These are phyloP conservation scores for Epichloe sylvatica DNA, from an alignment of 2,329 filamentous ascomycete species.

Conservation along the genomic window DNA sequence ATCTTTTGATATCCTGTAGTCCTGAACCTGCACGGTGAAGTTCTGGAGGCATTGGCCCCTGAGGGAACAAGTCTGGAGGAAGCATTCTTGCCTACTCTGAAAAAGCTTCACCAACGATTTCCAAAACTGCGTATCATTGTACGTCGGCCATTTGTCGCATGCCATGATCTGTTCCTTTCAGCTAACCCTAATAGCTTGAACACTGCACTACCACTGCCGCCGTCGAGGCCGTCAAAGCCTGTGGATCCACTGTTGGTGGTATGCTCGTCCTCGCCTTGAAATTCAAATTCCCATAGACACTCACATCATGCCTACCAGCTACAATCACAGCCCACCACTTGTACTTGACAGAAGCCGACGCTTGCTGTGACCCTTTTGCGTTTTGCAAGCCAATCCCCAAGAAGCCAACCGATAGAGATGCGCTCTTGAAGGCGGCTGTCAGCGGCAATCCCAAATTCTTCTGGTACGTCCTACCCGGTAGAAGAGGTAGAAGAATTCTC, in stretches of 20 bases:
- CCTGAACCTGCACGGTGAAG: slow-evolving; percentile 89
- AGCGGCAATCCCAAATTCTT: slow-evolving; percentile 54
- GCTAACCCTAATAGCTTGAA: slow-evolving; percentile 36
- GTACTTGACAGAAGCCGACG: slow-evolving; percentile 63
- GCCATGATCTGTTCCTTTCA: background rate
- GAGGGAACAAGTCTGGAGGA: slow-evolving; percentile 32
- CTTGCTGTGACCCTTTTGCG: slow-evolving; percentile 38
- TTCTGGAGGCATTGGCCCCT: slow-evolving; percentile 36
- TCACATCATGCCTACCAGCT: background rate
- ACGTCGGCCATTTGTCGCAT: background rate
- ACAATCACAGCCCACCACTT: slow-evolving; percentile 84
- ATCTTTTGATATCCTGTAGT: slow-evolving; percentile 24
- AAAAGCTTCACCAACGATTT: slow-evolving; percentile 58
- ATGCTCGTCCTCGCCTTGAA: background rate
- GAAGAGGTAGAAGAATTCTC: background rate
- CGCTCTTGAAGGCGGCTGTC: slow-evolving; percentile 51
- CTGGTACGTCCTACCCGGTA: slow-evolving; percentile 24
- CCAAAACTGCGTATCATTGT: slow-evolving; percentile 49
- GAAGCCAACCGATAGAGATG: slow-evolving; percentile 56
- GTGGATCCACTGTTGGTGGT: slow-evolving; percentile 60
- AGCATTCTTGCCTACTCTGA: slow-evolving; percentile 66
- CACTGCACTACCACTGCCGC: slow-evolving; percentile 81
- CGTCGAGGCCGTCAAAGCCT: slow-evolving; percentile 60
- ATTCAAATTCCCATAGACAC: background rate
- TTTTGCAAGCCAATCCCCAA: slow-evolving; percentile 73